These are phyloP conservation scores for Phytophthora boehmeriae DNA, from an alignment of 352 stramenopile genomes.

Conservation along the genomic window DNA sequence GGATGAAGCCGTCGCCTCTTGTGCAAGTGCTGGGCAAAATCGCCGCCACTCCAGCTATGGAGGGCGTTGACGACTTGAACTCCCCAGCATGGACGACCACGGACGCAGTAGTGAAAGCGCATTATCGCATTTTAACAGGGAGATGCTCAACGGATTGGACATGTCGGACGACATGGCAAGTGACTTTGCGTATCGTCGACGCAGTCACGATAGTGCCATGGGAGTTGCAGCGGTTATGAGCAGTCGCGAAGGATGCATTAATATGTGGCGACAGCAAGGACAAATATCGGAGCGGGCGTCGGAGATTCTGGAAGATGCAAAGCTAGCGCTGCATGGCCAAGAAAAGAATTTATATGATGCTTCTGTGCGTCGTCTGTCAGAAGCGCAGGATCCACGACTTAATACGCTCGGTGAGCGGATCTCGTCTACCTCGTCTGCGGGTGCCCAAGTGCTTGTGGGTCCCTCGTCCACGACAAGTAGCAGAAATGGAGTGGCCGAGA, in stretches of 20 bases:
- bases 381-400: conserved; percentile 69
- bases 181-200: conserved; percentile 30
- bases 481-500: conserved; percentile 15
- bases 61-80: conserved; percentile 20
- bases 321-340: conserved; percentile 76
- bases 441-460: conserved; percentile 13
- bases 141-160: conserved; percentile 58
- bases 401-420: conserved; percentile 74
- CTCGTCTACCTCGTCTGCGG: conserved; percentile 19
- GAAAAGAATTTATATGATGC: conserved; percentile 82
- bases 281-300: conserved; percentile 82
- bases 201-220: conserved; percentile 36
- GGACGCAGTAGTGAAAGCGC: conserved; percentile 61
- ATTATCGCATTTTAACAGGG: conserved; percentile 47
- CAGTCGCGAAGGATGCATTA: conserved; percentile 73
- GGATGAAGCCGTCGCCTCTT: conserved; percentile 51
- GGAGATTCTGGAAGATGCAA: conserved; percentile 85
- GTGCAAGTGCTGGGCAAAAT: conserved; percentile 23
- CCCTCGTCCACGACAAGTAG: conserved; percentile 45
- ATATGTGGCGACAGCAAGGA: conserved; percentile 82
- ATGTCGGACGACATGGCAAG: conserved; percentile 30
- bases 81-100: conserved; percentile 28
- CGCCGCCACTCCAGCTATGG: conserved; percentile 31
- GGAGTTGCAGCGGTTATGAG: conserved; percentile 23
- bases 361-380: conserved; percentile 64